A percentile compares a stretch with the other conserved stretches of the same genome.
These are phyloP conservation scores for Phylloporus scabripes DNA, from an alignment of 768 basidiomycete species.

Conservation along the genomic window DNA sequence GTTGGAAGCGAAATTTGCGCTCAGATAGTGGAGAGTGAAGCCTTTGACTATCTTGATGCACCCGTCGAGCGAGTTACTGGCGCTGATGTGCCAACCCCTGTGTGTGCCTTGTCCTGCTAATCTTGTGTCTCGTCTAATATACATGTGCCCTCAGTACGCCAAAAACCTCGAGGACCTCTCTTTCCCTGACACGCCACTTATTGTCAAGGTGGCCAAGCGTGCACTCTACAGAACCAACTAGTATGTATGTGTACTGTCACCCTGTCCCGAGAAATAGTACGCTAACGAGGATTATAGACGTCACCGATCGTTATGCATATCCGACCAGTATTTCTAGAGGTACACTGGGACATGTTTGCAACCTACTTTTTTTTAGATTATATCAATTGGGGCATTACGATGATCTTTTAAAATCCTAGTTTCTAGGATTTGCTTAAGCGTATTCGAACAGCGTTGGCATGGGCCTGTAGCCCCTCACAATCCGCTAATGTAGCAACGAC, in stretches of 20 bases:
- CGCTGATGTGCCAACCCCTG: conserved; percentile 95
- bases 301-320: conserved; percentile 4
- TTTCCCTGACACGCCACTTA: conserved; percentile 89
- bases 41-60: conserved; percentile 97
- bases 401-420: neutral
- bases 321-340: conserved; percentile 10
- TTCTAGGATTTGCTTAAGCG: conserved; percentile 41
- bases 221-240: conserved; percentile 86
- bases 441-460: conserved; percentile 93
- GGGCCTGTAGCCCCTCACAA: conserved; percentile 90
- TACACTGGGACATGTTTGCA: conserved; percentile 5
- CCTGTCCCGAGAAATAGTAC: conserved; percentile 13
- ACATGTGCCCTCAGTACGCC: conserved; percentile 60
- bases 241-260: conserved; percentile 17
- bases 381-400: neutral
- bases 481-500: conserved; percentile 86
- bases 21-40: conserved; percentile 95
- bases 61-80: conserved; percentile 97
- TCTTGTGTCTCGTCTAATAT: conserved; percentile 8
- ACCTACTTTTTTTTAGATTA: neutral
- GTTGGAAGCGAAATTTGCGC: conserved; percentile 98
- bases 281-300: conserved; percentile 18
- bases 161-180: conserved; percentile 81
- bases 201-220: conserved; percentile 93
- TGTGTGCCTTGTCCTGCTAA: conserved; percentile 35